These are phyloP conservation scores for Rosa lucieae DNA, from an alignment of 306 rosid species.

Conservation along the genomic window DNA sequence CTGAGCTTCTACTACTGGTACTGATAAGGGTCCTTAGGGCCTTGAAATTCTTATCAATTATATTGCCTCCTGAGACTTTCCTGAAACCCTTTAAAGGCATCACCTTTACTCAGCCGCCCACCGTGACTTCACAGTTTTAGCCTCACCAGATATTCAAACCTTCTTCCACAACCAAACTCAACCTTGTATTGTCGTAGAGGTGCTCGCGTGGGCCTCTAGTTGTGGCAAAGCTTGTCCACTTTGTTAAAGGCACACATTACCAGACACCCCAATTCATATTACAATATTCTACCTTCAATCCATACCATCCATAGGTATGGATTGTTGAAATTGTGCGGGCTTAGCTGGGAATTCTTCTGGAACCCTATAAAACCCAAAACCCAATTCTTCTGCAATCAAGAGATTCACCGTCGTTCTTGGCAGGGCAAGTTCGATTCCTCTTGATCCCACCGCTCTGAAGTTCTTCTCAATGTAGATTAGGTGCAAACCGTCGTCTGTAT, in stretches of 20 bases:
- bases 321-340: no score
- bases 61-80: background rate
- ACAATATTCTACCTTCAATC: no score
- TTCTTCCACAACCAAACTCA: background rate
- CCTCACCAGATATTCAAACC: conserved; percentile 8
- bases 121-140: background rate
- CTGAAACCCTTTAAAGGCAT: background rate
- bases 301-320: no score
- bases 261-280: background rate
- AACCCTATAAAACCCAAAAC: no score
- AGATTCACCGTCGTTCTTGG: no score
- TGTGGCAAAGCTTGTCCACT: background rate
- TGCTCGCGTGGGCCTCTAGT: background rate
- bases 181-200: background rate
- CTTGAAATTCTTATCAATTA: background rate
- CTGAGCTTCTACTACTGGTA: background rate
- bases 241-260: background rate
- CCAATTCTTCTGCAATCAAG: no score
- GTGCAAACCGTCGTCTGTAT: no score
- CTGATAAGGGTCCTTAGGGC: background rate
- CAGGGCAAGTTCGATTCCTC: no score
- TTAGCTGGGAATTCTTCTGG: no score
- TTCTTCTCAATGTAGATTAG: no score
- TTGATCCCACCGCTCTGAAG: no score
- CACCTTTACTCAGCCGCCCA: background rate